phyloP scores from a whole-genome alignment of 163 green algal genomes.

The Volvox carteri region DNA sequence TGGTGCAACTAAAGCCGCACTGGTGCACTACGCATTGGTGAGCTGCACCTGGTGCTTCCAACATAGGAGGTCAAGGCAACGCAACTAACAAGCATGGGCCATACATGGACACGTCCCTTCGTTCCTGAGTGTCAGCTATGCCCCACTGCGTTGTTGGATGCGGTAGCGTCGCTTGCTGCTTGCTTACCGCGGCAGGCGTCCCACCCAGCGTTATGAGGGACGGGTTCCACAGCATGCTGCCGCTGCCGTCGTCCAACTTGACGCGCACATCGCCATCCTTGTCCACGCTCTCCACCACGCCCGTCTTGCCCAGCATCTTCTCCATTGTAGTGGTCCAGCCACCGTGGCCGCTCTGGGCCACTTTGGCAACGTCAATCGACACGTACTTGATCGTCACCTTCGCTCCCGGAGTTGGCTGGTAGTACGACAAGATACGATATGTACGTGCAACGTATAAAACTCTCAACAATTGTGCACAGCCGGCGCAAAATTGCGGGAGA shows the following conservation, averaged over 20 bases:
- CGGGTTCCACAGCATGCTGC: slow-evolving; percentile 25
- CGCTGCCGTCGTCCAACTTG: slow-evolving; percentile 36
- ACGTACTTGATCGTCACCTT: slow-evolving; percentile 32
- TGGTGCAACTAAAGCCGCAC: neutral
- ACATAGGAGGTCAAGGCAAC: too few species aligned
- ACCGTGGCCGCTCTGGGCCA: neutral
- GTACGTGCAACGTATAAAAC: too few species aligned
- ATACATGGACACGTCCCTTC: too few species aligned
- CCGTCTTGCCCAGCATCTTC: slow-evolving; percentile 33
- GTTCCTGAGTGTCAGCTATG: too few species aligned
- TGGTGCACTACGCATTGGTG: too few species aligned
- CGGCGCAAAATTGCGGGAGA: too few species aligned
- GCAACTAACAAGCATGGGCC: too few species aligned
- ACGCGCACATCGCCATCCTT: slow-evolving; percentile 18
- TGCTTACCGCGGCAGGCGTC: neutral
- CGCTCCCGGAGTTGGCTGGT: neutral
- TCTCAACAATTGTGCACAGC: too few species aligned
- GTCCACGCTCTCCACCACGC: slow-evolving; percentile 32
- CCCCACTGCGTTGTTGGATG: too few species aligned
- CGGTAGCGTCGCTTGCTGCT: too few species aligned
- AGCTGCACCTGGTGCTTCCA: too few species aligned
- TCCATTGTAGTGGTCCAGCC: neutral
- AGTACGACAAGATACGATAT: neutral
- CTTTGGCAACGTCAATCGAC: neutral
- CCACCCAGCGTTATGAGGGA: neutral